Evolutionary conservation across 257 asterid genomes (phyloP).

Genomic region (Verbascum thapsus): DNA sequence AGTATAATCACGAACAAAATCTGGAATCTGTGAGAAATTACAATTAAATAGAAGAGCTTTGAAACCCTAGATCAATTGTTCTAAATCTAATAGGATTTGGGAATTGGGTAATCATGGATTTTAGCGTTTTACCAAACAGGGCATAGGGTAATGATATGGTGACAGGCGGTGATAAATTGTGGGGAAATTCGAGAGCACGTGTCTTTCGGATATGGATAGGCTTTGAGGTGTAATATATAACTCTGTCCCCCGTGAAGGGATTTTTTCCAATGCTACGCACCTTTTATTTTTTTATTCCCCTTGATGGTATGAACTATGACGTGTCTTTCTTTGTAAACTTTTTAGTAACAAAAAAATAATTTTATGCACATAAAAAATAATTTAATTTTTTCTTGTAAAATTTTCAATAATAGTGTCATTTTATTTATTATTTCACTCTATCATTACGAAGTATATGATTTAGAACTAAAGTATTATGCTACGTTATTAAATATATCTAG

Average conservation of each 20-base stretch:
- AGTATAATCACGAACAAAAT: not conserved
- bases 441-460: too few species aligned
- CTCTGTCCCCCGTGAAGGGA: not conserved
- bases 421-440: too few species aligned
- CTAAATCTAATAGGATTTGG: not conserved
- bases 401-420: too few species aligned
- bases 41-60: conserved; percentile 5
- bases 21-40: not conserved
- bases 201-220: conserved; percentile 31
- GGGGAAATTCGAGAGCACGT: conserved; percentile 33
- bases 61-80: conserved; percentile 30
- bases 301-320: too few species aligned
- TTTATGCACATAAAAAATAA: too few species aligned
- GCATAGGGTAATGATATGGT: not conserved
- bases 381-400: too few species aligned
- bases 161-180: not conserved
- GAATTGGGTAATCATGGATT: too few species aligned
- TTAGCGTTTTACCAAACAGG: not conserved
- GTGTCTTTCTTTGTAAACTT: too few species aligned
- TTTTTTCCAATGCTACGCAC: conserved; percentile 13
- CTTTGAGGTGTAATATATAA: conserved; percentile 22
- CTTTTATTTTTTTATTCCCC: too few species aligned
- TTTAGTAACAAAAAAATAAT: too few species aligned
- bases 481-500: too few species aligned
- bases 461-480: too few species aligned